Percentiles rank a stretch among this genome's conserved stretches.
Conservation (phyloP, 192 early-diverging fungal genomes). For the Geranomyces variabilis region DNA sequence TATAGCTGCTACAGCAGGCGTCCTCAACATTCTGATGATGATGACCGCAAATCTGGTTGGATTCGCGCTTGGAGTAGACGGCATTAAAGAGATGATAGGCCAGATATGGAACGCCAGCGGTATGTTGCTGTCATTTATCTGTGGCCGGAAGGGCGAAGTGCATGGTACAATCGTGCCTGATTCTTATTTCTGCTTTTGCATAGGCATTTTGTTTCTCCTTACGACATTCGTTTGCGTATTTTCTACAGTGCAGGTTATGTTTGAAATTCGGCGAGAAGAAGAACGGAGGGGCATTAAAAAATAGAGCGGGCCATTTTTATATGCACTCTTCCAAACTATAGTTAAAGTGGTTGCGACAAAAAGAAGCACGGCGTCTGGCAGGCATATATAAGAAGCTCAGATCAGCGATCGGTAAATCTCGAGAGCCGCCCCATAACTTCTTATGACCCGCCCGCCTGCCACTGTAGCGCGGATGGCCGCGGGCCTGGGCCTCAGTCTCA, state of each 20-base stretch:
- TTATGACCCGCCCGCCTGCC: no score
- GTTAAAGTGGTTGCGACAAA: no score
- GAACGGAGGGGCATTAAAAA: constrained; percentile 1
- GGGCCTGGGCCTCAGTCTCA: no score
- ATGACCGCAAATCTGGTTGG: constrained; percentile 97
- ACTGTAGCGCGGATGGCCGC: no score
- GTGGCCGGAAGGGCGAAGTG: no score
- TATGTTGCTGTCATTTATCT: constrained; percentile 24
- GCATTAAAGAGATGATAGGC: constrained; percentile 72
- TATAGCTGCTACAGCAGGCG: constrained; percentile 68
- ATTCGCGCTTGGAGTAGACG: constrained; percentile 87
- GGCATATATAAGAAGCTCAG: no score
- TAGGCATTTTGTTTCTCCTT: constrained; percentile 27
- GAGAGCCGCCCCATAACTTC: no score
- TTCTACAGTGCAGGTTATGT: constrained; percentile 34
- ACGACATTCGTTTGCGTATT: constrained; percentile 21
- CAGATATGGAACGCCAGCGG: constrained; percentile 66
- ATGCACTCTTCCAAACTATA: no score
- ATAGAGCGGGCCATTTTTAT: no score
- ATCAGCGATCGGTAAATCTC: no score
- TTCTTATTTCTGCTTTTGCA: no score
- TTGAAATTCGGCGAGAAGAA: constrained; percentile 34
- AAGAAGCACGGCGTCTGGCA: no score
- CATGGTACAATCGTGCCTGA: not conserved
- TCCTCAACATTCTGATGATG: constrained; percentile 90